phyloP scores from a whole-genome alignment of 805 yeast species.

The Candida maltosa region DNA sequence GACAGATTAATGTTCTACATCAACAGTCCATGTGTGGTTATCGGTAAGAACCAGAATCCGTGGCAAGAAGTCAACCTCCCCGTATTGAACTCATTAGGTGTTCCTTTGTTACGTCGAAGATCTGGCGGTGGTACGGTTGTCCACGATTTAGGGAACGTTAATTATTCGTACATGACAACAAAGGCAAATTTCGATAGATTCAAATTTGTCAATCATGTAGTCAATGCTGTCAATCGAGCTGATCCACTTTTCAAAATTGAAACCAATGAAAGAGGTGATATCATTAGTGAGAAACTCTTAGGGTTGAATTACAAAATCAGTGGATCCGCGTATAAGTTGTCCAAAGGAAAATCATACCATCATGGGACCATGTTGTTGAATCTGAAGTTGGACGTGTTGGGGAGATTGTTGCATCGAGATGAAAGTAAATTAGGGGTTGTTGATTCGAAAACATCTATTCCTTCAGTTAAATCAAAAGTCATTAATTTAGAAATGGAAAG shows the following conservation, averaged over 20 bases:
- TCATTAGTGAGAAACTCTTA: constrained; percentile 32
- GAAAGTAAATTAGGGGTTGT: constrained; percentile 37
- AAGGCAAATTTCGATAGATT: constrained; percentile 62
- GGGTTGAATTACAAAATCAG: constrained; percentile 58
- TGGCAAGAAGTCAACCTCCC: constrained; percentile 80
- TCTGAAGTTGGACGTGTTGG: constrained; percentile 58
- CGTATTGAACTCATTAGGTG: constrained; percentile 41
- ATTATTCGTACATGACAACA: constrained; percentile 76
- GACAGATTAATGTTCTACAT: constrained; percentile 68
- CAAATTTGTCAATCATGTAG: constrained; percentile 48
- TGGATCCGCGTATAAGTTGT: constrained; percentile 89
- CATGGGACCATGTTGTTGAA: constrained; percentile 92
- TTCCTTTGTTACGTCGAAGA: constrained; percentile 72
- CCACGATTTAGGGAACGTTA: constrained; percentile 86
- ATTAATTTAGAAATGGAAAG: constrained; percentile 52
- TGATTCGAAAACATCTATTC: constrained; percentile 51
- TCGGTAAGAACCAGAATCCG: constrained; percentile 95
- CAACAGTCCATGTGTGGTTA: constrained; percentile 82
- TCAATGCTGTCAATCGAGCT: constrained; percentile 23
- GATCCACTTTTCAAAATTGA: constrained; percentile 9
- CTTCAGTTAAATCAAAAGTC: constrained; percentile 80
- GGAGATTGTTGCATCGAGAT: constrained; percentile 54
- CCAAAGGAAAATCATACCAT: constrained; percentile 80
- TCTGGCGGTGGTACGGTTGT: constrained; percentile 98
- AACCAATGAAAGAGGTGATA: constrained; percentile 80